phyloP scores from a whole-genome alignment of 495 filamentous ascomycete genomes.

The Penicillium bovifimosum region DNA sequence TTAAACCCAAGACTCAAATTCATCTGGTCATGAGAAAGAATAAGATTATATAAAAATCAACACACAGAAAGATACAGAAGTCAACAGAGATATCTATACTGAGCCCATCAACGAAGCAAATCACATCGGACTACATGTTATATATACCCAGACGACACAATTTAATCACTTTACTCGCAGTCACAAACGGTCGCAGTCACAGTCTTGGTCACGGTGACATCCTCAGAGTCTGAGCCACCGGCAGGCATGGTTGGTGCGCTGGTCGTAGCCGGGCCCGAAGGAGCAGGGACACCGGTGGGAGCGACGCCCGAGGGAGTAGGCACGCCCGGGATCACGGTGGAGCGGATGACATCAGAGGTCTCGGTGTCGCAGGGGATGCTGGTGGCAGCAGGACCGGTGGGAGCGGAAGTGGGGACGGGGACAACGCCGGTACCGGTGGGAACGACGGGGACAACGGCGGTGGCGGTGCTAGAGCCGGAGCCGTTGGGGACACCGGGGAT shows the following conservation, averaged over 20 bases:
- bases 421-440: slow-evolving; percentile 7
- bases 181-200: slow-evolving; percentile 28
- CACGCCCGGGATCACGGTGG: slow-evolving; percentile 4
- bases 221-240: not conserved
- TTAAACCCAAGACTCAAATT: too few relatives aligned
- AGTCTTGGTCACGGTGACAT: slow-evolving; percentile 28
- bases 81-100: too few relatives aligned
- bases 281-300: not conserved
- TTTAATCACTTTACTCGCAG: slow-evolving; percentile 17
- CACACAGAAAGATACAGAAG: too few relatives aligned
- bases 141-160: too few relatives aligned
- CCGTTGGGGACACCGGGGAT: not conserved
- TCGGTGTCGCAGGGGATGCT: slow-evolving; percentile 18
- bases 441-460: not conserved
- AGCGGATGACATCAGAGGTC: slow-evolving; percentile 10
- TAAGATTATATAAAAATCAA: too few relatives aligned
- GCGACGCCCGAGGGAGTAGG: not conserved
- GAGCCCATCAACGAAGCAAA: too few relatives aligned
- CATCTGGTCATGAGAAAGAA: too few relatives aligned
- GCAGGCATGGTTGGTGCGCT: slow-evolving; percentile 6
- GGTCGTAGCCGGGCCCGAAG: slow-evolving; percentile 14
- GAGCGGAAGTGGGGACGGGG: not conserved
- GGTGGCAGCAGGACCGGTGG: not conserved
- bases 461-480: not conserved
- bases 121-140: too few relatives aligned